Evolutionary conservation across 2,329 filamentous ascomycete genomes (phyloP), one percentile per base, ranked within the genome.

Genomic region (Dendrostoma leiphaemia): DNA sequence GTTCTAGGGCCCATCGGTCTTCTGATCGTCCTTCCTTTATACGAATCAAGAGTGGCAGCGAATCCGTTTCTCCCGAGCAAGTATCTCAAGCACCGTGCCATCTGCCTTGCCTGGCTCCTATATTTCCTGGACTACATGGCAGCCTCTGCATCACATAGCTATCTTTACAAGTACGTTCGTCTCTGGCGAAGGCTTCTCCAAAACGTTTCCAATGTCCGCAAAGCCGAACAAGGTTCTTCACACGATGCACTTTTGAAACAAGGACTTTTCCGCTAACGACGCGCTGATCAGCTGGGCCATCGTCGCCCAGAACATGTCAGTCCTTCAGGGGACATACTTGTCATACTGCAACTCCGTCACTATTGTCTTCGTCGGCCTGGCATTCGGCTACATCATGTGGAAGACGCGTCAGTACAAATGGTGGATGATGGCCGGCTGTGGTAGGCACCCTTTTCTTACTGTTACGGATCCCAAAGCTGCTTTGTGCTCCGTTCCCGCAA

Each of bases 381-480:
- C 69, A 1, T 63, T 69, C 10, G 75, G 76, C 0, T 57, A 69
- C 7, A 58, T 75, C 38, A 78, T 80, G 67, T 69, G 70, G 49
- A 66, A 67, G 44, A 67, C 70, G 2, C 64, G 71, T 32, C 68
- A 69, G 2, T 80, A 77, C 66, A 80, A 80, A 57, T 76, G 72
- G 70, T 80, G 2, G 63, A 69, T 12, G 63, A 79, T 21, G 56
- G 64, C 3, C 76, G 73, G 4, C 66, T 70, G 1, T 51, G n/a
- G n/a, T n/a, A n/a, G n/a, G n/a, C n/a, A n/a, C n/a, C n/a, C n/a
- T n/a, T n/a, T n/a, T n/a, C n/a, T n/a, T n/a, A n/a, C n/a, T n/a
- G n/a, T n/a, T n/a, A n/a, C n/a, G n/a, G n/a, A n/a, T n/a, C n/a
- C n/a, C n/a, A n/a, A n/a, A n/a, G n/a, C n/a, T n/a, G n/a, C n/a